These are phyloP conservation scores for Mucor circinelloides DNA, from an alignment of 371 early-diverging fungal species.

Conservation along the genomic window DNA sequence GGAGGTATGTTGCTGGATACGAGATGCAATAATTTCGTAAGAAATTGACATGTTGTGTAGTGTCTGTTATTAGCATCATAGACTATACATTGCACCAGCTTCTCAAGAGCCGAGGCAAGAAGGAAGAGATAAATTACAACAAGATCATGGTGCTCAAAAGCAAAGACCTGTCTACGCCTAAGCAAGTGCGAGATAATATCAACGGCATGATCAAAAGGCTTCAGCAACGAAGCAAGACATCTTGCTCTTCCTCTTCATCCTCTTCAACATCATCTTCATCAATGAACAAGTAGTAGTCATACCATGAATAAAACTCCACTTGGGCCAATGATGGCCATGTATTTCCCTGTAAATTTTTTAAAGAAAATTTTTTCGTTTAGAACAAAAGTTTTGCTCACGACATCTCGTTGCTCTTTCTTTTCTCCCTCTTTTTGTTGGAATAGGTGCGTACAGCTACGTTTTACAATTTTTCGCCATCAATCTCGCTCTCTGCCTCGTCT, in stretches of 20 bases:
- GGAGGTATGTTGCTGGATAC: conserved; percentile 29
- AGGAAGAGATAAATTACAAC: conserved; percentile 7
- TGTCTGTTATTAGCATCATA: conserved; percentile 43
- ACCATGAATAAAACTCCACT: conserved; percentile 11
- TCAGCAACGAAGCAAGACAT: conserved; percentile 7
- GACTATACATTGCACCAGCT: conserved; percentile 35
- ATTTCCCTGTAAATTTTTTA: not conserved
- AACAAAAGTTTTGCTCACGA: conserved; percentile 3
- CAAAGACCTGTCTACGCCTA: conserved; percentile 9
- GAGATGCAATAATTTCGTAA: not conserved
- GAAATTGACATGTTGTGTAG: not conserved
- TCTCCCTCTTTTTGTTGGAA: conserved; percentile 24
- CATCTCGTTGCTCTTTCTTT: conserved; percentile 18
- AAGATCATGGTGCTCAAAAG: conserved; percentile 17
- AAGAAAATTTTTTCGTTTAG: conserved; percentile 12
- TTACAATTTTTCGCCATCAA: not conserved
- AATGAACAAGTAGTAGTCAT: conserved; percentile 13
- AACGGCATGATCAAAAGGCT: conserved; percentile 25
- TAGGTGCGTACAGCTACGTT: conserved; percentile 20
- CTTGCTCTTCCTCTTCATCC: not conserved
- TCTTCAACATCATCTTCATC: conserved; percentile 6
- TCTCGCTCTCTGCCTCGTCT: not conserved
- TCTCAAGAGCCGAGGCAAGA: conserved; percentile 7
- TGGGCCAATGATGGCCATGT: conserved; percentile 16
- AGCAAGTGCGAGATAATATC: conserved; percentile 23